Base-by-base conservation (phyloP, 805 yeast species). In the Candida wancherniae region DNA sequence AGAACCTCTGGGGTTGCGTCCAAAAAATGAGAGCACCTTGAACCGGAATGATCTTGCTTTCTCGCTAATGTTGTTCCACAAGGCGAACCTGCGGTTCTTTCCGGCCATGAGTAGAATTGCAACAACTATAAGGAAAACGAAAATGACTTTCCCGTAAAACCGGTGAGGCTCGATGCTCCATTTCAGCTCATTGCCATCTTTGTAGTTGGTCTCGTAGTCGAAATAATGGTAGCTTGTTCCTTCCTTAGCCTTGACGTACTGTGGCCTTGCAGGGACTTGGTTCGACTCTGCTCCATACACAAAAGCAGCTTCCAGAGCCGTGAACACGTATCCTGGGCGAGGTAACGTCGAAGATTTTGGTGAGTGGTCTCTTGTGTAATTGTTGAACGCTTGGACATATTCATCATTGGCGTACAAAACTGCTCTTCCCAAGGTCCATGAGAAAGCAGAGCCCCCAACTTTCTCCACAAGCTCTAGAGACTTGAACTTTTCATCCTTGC, bases 401-500 rank as follows among this genome's bases (percentile, higher is more conserved):
- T 73, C 84, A 51, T 64, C 75, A 39, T 67, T 69, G 3, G 81
- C 73, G 47, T 80, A 80, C 14, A 80, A 51, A 7, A 80, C 51
- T 2, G 86, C 86, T 20, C 79, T 53, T 4, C 80, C 80, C 29
- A 71, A 47, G 5, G 79, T 73, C 80, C 80, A 75, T 1, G 75
- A 63, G 34, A 69, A 71, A 3, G 66, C 55, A 19, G 64, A 57
- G 1, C 69, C 72, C 19, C 58, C 61, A 29, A 67, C 37, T 18
- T 55, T 50, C 50, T 69, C 62, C 17, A 69, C 68, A 11, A 75
- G 58, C 26, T 61, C 61, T 25, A 76, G 59, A 2, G 68, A 57
- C 19, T 61, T 56, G 42, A 51, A 52, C 18, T 46, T 34, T 5
- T 39, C 41, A 11, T 45, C 44, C 10, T 45, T 45, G 19, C 37